phyloP scores from a whole-genome alignment of 352 stramenopile genomes.

The Phytophthora ramorum region DNA sequence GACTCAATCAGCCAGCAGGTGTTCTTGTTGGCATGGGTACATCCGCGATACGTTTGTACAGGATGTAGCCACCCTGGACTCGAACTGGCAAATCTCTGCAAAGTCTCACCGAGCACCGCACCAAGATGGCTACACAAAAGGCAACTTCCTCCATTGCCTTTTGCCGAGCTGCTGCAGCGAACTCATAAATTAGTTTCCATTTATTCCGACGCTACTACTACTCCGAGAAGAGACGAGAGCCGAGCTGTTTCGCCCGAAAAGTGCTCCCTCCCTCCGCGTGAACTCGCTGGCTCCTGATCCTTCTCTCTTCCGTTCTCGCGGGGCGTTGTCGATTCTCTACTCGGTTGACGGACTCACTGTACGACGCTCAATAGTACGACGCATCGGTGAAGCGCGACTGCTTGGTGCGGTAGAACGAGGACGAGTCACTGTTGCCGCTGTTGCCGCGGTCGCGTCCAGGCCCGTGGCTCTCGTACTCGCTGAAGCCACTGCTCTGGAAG shows the following conservation, averaged over 20 bases:
- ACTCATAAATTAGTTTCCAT: constrained; percentile 55
- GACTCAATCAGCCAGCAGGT: too few species aligned
- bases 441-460: constrained; percentile 14
- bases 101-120: constrained; percentile 7
- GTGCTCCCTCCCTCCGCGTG: constrained; percentile 22
- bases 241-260: background rate
- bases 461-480: constrained; percentile 33
- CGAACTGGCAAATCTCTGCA: constrained; percentile 1
- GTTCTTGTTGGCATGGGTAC: background rate
- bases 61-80: constrained; percentile 20
- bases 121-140: constrained; percentile 15
- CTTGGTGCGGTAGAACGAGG: constrained; percentile 41
- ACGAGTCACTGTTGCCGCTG: constrained; percentile 33
- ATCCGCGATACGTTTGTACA: constrained; percentile 9
- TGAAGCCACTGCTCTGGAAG: constrained; percentile 54
- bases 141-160: background rate
- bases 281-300: constrained; percentile 10
- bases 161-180: constrained; percentile 22
- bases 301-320: constrained; percentile 6
- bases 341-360: constrained; percentile 3
- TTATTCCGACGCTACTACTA: constrained; percentile 31
- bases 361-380: constrained; percentile 36
- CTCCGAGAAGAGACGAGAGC: constrained; percentile 6
- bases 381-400: constrained; percentile 36
- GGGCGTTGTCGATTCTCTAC: constrained; percentile 9